Evolutionary conservation across 2,329 filamentous ascomycete species (phyloP), one percentile per base, ranked within the genome.

Genomic region (Pochonia chlamydosporia): DNA sequence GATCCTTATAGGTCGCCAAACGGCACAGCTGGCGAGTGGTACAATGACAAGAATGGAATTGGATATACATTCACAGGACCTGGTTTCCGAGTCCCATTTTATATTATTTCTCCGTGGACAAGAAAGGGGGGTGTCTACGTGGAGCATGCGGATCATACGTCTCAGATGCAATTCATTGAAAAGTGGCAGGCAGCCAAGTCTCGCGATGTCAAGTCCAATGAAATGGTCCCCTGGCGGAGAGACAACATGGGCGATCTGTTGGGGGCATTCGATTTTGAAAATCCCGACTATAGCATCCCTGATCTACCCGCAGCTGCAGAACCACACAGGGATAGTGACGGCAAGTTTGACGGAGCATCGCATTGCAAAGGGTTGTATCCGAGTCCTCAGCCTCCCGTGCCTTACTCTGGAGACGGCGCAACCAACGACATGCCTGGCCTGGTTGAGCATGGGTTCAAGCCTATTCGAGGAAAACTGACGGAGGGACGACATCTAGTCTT

Each of bases 81-180:
- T 18, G 58, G 61, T 60, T 21, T 69, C 74, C 73, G 75, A 10
- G 60, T 74, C 4, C 74, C 75, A 0, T 72, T 76, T 52, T 73
- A 72, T 51, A 75, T 78, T 55, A 64, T 78, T 44, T 78, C 75
- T 1, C 75, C 75, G 0, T 78, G 72, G 68, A 78, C 74, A 1
- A 70, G 74, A 6, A 74, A 74, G 20, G 71, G 69, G 11, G 65
- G 74, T 23, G 73, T 78, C 3, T 78, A 77, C 51, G 75, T 72
- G 5, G 75, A 78, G 58, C 69, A 70, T 20, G 68, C 69, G 7
- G 75, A 78, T 51, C 75, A 78, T 57, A 75, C 68, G 45, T 77
- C 74, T 0, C 74, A 78, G 46, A 74, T 77, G 25, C 59, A 75
- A 48, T 78, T 78, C 52, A 52, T 79, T 3, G 75, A 78, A 56